A percentile compares a stretch with the other conserved stretches of the same genome.
Evolutionary conservation across 2,329 filamentous ascomycete species (phyloP).

Genomic region (Davidsoniella neocaledoniae): DNA sequence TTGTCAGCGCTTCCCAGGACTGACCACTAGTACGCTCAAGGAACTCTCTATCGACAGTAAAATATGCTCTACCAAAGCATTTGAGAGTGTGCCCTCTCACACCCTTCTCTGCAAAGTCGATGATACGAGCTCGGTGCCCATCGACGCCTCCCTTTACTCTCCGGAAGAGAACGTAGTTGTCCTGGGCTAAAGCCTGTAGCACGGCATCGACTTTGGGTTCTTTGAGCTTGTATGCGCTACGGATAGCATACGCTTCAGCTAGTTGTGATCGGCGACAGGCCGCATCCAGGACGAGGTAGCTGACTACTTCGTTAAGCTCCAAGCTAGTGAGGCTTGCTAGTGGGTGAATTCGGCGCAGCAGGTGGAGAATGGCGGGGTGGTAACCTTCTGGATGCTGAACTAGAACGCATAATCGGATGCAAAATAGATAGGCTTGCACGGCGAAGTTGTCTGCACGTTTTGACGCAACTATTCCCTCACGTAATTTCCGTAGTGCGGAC

Average conservation of each 20-base stretch:
- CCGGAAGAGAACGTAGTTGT: constrained; percentile 72
- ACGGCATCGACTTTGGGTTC: constrained; percentile 54
- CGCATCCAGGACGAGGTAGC: constrained; percentile 72
- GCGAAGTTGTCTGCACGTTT: constrained; percentile 65
- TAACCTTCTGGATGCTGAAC: constrained; percentile 76
- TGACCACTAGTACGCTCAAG: constrained; percentile 51
- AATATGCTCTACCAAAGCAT: constrained; percentile 68
- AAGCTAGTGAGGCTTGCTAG: constrained; percentile 48
- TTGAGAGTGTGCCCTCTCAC: constrained; percentile 66
- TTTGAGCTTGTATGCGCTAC: constrained; percentile 40
- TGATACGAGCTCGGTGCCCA: constrained; percentile 59
- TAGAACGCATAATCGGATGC: constrained; percentile 68
- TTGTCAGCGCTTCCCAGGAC: constrained; percentile 56
- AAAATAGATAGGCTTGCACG: constrained; percentile 80
- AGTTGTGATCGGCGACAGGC: constrained; percentile 70
- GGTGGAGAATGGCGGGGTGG: constrained; percentile 66
- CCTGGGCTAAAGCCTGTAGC: constrained; percentile 54
- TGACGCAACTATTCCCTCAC: constrained; percentile 73
- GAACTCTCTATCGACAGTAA: constrained; percentile 51
- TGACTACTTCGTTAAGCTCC: constrained; percentile 63
- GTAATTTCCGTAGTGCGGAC: constrained; percentile 73
- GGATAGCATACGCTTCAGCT: constrained; percentile 52
- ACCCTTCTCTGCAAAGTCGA: constrained; percentile 65
- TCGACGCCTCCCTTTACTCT: constrained; percentile 55
- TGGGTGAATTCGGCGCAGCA: constrained; percentile 56